These are phyloP conservation scores for Karstenula rhodostoma DNA, from an alignment of 2,329 filamentous ascomycete genomes.

Conservation along the genomic window DNA sequence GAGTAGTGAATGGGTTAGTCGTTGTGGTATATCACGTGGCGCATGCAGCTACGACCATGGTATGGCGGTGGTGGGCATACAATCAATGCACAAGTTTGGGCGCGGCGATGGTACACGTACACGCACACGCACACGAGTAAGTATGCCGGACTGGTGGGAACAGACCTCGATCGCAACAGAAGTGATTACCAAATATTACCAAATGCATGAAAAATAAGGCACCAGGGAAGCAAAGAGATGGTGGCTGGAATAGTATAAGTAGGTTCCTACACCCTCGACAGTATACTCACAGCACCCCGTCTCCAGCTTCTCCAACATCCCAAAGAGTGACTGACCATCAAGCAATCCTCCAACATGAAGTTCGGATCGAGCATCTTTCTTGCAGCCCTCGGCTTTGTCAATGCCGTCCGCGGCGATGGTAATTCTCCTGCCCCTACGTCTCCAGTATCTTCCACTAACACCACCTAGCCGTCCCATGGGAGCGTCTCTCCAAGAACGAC, in stretches of 20 bases:
- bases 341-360: slow-evolving; percentile 38
- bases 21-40: slow-evolving; percentile 18
- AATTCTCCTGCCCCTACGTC: slow-evolving; percentile 1
- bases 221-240: slow-evolving; percentile 1
- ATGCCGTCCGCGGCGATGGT: slow-evolving; percentile 43
- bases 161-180: slow-evolving; percentile 5
- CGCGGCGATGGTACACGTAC: neutral
- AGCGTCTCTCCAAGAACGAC: slow-evolving; percentile 54
- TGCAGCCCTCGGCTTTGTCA: slow-evolving; percentile 38
- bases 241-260: slow-evolving; percentile 34
- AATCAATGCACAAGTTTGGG: neutral
- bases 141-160: neutral
- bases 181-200: slow-evolving; percentile 24
- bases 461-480: slow-evolving; percentile 46
- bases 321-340: slow-evolving; percentile 5
- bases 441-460: slow-evolving; percentile 24
- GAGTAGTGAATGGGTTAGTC: slow-evolving; percentile 23
- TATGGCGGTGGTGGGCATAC: neutral
- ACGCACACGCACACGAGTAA: too few relatives aligned
- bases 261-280: slow-evolving; percentile 17
- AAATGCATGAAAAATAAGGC: slow-evolving; percentile 17
- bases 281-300: slow-evolving; percentile 24
- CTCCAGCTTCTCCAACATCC: slow-evolving; percentile 14
- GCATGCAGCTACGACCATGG: slow-evolving; percentile 14
- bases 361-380: slow-evolving; percentile 39